Evolutionary conservation across 2,329 filamentous ascomycete species (phyloP).

Genomic region (Hirsutella rhossiliensis): DNA sequence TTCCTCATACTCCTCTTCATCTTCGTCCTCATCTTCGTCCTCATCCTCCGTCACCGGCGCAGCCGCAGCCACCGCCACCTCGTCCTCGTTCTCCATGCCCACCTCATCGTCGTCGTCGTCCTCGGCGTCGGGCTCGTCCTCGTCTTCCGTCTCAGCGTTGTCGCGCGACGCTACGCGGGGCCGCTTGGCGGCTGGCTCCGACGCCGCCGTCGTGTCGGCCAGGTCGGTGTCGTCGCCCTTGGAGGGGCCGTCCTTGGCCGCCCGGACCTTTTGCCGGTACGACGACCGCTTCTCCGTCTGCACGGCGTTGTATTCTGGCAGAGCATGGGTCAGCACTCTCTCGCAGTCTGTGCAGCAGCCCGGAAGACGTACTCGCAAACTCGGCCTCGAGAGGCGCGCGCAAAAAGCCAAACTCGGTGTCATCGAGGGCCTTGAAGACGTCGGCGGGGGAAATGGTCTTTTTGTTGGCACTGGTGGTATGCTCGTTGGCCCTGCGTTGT

Average conservation of each 20-base stretch:
- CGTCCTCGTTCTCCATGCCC: slow-evolving; percentile 26
- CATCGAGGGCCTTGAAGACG: slow-evolving; percentile 66
- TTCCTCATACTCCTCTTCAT: slow-evolving; percentile 32
- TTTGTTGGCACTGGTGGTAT: slow-evolving; percentile 53
- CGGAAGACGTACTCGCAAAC: slow-evolving; percentile 50
- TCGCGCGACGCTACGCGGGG: slow-evolving; percentile 27
- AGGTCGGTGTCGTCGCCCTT: slow-evolving; percentile 22
- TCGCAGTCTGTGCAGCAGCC: neutral
- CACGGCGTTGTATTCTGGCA: slow-evolving; percentile 56
- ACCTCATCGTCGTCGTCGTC: slow-evolving; percentile 33
- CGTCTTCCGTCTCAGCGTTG: slow-evolving; percentile 26
- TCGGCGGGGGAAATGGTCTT: slow-evolving; percentile 69
- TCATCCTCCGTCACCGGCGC: too few species aligned
- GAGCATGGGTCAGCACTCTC: neutral
- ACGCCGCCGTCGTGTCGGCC: slow-evolving; percentile 19
- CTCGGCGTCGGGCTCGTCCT: slow-evolving; percentile 24
- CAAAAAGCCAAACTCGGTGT: slow-evolving; percentile 65
- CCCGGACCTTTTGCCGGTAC: slow-evolving; percentile 58
- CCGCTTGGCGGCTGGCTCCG: slow-evolving; percentile 28
- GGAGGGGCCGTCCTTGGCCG: slow-evolving; percentile 37
- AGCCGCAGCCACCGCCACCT: slow-evolving; percentile 13
- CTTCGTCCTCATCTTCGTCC: slow-evolving; percentile 30
- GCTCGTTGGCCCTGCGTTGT: slow-evolving; percentile 54
- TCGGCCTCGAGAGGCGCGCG: slow-evolving; percentile 59
- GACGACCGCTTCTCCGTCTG: slow-evolving; percentile 64